Base-by-base conservation (phyloP, 75 land plant genomes). In the Sequoiadendron giganteum region DNA sequence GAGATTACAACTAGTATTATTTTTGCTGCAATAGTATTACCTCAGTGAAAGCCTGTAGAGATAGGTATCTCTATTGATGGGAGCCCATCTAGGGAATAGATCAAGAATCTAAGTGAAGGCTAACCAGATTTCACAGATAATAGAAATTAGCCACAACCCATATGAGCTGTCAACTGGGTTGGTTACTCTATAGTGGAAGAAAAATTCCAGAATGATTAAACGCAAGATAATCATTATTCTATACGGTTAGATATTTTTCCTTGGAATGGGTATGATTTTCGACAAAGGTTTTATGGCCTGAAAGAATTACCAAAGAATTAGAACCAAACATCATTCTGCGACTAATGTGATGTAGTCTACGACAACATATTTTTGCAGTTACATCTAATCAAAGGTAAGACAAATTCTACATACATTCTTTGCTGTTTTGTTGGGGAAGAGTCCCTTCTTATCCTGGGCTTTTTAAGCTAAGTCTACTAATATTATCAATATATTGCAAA, bases 111-210 rank as follows among this genome's bases (percentile, higher is more conserved):
- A 97, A 5, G 99, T 96, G 34, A 97, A 32, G 34, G 98, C 99
- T 76, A 97, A 97, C 99, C 98, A 97, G 58, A 97, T 94, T 91
- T 97, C 99, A 68, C 99, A 97, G 19, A 94, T 95, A 61, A 97
- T 86, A 45, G 99, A 97, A 70, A 98, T 97, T 54, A 97, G 91
- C 99, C 99, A 97, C 49, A 97, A 82, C 19, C 93, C 95, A 91
- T 86, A 94, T 43, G 99, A 97, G 85, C 92, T 93, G 8, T 94
- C 91, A 58, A 97, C 99, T 70, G 99, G 99, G 87, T 96, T 87
- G 58, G 95, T 93, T 28, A 96, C 72, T 87, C 99, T 92, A 79
- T 96, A 75, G 38, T 75, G 77, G 38, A 75, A 75, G 77, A 75
- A 75, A 4, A 75, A 34, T 34, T 18, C 77, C 38, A 75, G 38